A percentile compares a stretch with the other conserved stretches of the same genome.
Conservation (phyloP, 2,329 filamentous ascomycete genomes). For the Davidsoniella neocaledoniae region DNA sequence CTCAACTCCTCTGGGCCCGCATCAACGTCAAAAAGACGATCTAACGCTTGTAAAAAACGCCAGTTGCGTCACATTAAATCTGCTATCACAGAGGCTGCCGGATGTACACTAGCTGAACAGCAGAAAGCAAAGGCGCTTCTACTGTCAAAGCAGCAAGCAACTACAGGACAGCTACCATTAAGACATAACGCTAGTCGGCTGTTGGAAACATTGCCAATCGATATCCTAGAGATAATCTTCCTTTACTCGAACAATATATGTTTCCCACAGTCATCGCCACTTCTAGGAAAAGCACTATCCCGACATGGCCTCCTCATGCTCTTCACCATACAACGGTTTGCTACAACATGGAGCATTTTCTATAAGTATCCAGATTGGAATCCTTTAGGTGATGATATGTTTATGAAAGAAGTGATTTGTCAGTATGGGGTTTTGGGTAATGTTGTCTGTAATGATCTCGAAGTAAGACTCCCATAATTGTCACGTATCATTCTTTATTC, state of each 20-base stretch:
- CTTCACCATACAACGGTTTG: constrained; percentile 23
- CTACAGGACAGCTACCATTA: too few relatives aligned
- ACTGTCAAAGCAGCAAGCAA: neutral
- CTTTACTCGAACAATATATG: constrained; percentile 31
- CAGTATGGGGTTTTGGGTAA: too few relatives aligned
- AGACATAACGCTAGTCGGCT: neutral
- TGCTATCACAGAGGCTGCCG: neutral
- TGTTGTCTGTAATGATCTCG: too few relatives aligned
- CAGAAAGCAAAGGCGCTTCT: neutral
- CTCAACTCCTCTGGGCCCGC: neutral
- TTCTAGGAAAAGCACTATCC: constrained; percentile 32
- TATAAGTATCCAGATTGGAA: constrained; percentile 12
- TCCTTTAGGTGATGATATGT: too few relatives aligned
- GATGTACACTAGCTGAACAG: neutral
- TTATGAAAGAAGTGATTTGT: too few relatives aligned
- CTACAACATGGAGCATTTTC: constrained; percentile 24
- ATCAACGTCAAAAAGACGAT: neutral
- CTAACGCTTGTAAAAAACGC: neutral
- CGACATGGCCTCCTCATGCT: neutral
- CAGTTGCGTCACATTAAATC: neutral
- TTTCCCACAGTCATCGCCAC: constrained; percentile 27
- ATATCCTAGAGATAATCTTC: constrained; percentile 37
- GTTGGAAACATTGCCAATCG: constrained; percentile 28
- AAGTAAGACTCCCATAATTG: too few relatives aligned
- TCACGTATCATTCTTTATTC: too few relatives aligned